Base-by-base conservation (phyloP, 2,329 filamentous ascomycete genomes). In the Hypoxylon sp. region DNA sequence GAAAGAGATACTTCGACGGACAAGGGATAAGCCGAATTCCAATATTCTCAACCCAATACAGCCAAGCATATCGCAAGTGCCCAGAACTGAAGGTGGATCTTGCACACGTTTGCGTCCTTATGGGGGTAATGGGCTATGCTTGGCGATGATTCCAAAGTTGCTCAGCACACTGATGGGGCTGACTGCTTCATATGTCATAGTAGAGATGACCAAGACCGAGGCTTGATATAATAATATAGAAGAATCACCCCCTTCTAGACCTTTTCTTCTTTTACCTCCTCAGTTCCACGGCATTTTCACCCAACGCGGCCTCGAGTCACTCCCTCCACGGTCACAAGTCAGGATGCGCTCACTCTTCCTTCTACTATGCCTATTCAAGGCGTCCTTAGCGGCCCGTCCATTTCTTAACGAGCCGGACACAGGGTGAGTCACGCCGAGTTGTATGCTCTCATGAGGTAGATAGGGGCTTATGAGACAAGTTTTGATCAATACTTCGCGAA, bases 371-470 rank as follows among this genome's bases (percentile, higher is more conserved):
- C 69, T 81, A 61, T 73, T 79, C 59, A 75, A 80, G 35, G 78
- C 77, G 50, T 81, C 77, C 58, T 72, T 82, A 42, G 83, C 82
- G 37, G 81, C 82, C 57, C 80, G 83, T 25, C 81, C 79, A 3
- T 85, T 82, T 73, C 73, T 84, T 33, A 81, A 83, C 58, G 80
- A 83, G 76, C 81, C 83, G 7, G 82, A 85, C 59, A 85, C 82
- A 1, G 83, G 73, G 69, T 73, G 25, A 62, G 62, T 37, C 2
- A 11, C 44, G 27, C 14, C 33, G 3, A 27, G 17, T 25, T 13
- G 8, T n/a, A 6, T 10, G 5, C 10, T 10, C 3, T 20, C 27
- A 6, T 7, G 6, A 22, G 3, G 6, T 27, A 42, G 14, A 22
- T 33, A 22, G n/a, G 10, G 25, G 31, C 63, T 72, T 37, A 73